phyloP scores from a whole-genome alignment of 2,329 filamentous ascomycete species.

The Pseudocercospora vitis region DNA sequence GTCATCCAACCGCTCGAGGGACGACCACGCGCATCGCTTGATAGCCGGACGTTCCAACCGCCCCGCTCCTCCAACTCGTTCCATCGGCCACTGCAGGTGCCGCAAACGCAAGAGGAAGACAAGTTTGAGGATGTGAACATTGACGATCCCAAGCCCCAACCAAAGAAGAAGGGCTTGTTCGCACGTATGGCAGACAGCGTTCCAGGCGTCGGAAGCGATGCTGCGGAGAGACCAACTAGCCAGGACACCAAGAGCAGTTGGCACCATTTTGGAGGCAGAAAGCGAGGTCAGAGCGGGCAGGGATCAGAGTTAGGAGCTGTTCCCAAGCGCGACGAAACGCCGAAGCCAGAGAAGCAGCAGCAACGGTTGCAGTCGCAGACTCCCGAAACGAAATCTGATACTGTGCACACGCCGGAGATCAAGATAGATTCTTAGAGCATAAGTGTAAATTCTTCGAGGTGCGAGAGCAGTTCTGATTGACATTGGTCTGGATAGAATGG shows the following conservation, averaged over 20 bases:
- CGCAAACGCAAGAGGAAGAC: constrained; percentile 45
- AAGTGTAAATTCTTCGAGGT: constrained; percentile 33
- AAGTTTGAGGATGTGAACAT: constrained; percentile 88
- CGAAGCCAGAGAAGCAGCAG: constrained; percentile 29
- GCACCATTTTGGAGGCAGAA: constrained; percentile 68
- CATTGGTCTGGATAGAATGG: constrained; percentile 1
- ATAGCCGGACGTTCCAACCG: constrained; percentile 59
- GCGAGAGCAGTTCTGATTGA: constrained; percentile 12
- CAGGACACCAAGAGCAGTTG: constrained; percentile 26
- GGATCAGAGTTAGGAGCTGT: constrained; percentile 71
- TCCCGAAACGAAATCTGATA: constrained; percentile 8
- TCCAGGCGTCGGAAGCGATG: constrained; percentile 27
- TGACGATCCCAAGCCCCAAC: constrained; percentile 67
- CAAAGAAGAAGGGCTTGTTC: constrained; percentile 78
- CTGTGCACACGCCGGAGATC: constrained; percentile 22
- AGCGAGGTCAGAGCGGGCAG: constrained; percentile 68
- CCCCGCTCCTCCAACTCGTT: constrained; percentile 42
- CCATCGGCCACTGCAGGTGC: constrained; percentile 35
- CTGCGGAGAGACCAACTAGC: constrained; percentile 32
- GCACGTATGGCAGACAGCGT: constrained; percentile 69
- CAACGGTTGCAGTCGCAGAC: constrained; percentile 13
- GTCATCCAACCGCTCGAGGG: constrained; percentile 60
- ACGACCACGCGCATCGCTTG: constrained; percentile 73
- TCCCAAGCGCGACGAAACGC: constrained; percentile 32
- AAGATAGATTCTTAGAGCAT: constrained; percentile 29